phyloP scores from a whole-genome alignment of 2,329 filamentous ascomycete genomes.

The Pseudogymnoascus sp. region DNA sequence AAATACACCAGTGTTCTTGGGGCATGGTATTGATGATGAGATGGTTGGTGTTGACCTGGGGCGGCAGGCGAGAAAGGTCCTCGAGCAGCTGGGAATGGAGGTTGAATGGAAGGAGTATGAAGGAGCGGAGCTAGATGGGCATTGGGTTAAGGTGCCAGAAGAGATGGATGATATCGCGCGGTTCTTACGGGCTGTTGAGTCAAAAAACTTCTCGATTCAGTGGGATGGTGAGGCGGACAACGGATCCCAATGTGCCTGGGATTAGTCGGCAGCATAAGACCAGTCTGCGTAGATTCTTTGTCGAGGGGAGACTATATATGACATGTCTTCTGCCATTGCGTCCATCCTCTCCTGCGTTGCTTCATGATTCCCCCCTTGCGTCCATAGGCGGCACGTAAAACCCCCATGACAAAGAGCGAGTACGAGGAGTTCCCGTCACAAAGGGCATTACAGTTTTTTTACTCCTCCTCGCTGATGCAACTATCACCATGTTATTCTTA shows the following conservation, averaged over 20 bases:
- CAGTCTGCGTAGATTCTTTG: neutral
- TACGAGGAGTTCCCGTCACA: neutral
- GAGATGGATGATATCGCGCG: conserved; percentile 38
- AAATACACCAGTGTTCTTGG: conserved; percentile 36
- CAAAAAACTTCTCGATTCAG: neutral
- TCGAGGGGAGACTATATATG: neutral
- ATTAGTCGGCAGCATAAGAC: neutral
- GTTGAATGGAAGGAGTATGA: conserved; percentile 35
- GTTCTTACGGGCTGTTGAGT: conserved; percentile 22
- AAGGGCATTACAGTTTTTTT: neutral
- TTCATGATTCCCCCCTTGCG: neutral
- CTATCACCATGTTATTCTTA: neutral
- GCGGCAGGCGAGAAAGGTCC: conserved; percentile 25
- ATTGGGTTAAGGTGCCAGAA: conserved; percentile 41
- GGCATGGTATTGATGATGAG: conserved; percentile 36
- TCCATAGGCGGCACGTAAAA: neutral
- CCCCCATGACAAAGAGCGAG: neutral
- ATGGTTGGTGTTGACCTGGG: conserved; percentile 33
- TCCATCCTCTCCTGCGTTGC: too few species aligned
- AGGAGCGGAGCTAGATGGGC: conserved; percentile 25
- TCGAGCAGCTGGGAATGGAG: conserved; percentile 29
- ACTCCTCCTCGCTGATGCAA: neutral
- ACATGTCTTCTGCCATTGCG: neutral
- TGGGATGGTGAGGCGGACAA: neutral
- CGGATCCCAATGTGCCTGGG: neutral